Evolutionary conservation across 1,284 basidiomycete genomes (phyloP), one percentile per base, ranked within the genome.

Genomic region (Erythrobasidium hasegawianum): DNA sequence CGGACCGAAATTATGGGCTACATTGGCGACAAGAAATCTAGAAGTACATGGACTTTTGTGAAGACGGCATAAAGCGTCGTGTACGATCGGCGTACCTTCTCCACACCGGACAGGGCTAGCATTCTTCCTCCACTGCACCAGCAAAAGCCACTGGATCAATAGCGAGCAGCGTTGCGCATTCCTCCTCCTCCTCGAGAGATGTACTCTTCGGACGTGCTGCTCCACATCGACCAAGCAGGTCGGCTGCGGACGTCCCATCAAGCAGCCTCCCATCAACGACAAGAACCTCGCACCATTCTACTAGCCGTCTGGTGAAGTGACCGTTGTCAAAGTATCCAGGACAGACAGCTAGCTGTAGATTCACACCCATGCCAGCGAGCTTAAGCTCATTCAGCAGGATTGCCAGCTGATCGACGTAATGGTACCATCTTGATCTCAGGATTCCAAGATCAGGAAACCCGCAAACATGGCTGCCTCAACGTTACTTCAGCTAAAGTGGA

Each of bases 1-100:
- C n/a, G n/a, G 5, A 47, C 43, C 16, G 43, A n/a, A n/a, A 24
- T 47, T 24, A 18, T 47, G 43, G 22, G 22, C n/a, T n/a, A 47
- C n/a, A 47, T 47, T 14, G 43, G 43, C 43, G 43, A 47, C 43
- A 47, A 47, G 16, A 47, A 47, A 24, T n/a, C 43, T 4, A 47
- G 43, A 47, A 47, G 43, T 24, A 24, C 16, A 47, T 47, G 43
- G 43, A 47, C 43, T 24, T 47, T 47, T 14, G 43, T 5, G 33
- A 33, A 33, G 33, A 33, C 33, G 33, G 33, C 33, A 33, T 33
- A 11, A 33, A 33, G 11, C 4, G 4, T n/a, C n/a, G n/a, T n/a
- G n/a, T n/a, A n/a, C n/a, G n/a, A n/a, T n/a, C n/a, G n/a, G n/a
- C n/a, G n/a, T n/a, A n/a, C n/a, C n/a, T n/a, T n/a, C n/a, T n/a